These are phyloP conservation scores for Cryptosporidium ubiquitum DNA, from an alignment of 169 alveolate genomes.

Conservation along the genomic window DNA sequence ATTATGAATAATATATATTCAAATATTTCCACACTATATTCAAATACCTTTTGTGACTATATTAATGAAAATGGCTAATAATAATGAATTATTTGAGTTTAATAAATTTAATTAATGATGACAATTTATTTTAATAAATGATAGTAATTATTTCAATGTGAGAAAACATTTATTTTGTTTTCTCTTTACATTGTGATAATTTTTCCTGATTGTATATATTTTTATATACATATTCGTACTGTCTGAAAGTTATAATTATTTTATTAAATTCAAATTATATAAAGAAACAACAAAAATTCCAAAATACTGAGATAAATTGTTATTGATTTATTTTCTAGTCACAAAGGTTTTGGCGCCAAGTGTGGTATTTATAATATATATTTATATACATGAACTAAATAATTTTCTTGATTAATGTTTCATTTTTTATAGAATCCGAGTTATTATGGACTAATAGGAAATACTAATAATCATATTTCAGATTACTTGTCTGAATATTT, in stretches of 20 bases:
- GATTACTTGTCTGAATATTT: conserved; percentile 96
- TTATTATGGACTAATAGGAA: conserved; percentile 96
- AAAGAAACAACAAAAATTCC: background rate
- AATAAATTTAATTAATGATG: background rate
- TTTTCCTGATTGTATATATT: background rate
- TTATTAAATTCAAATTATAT: background rate
- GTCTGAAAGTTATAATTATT: conserved; percentile 31
- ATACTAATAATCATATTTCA: conserved; percentile 91
- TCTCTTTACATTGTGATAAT: background rate
- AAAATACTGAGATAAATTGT: background rate
- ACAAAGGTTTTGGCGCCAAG: background rate
- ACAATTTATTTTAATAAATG: background rate
- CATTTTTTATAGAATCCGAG: conserved; percentile 94
- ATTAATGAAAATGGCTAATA: no score
- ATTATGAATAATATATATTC: no score
- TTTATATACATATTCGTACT: conserved; percentile 63
- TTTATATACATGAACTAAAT: conserved; percentile 6
- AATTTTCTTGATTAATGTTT: background rate
- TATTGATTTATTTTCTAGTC: no score
- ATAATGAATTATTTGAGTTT: background rate
- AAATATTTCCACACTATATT: background rate
- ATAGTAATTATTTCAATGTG: background rate
- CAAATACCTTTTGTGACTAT: background rate
- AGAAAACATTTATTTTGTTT: background rate
- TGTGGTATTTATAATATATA: background rate